Evolutionary conservation across 768 basidiomycete species (phyloP).

Genomic region (Gloeophyllum trabeum): DNA sequence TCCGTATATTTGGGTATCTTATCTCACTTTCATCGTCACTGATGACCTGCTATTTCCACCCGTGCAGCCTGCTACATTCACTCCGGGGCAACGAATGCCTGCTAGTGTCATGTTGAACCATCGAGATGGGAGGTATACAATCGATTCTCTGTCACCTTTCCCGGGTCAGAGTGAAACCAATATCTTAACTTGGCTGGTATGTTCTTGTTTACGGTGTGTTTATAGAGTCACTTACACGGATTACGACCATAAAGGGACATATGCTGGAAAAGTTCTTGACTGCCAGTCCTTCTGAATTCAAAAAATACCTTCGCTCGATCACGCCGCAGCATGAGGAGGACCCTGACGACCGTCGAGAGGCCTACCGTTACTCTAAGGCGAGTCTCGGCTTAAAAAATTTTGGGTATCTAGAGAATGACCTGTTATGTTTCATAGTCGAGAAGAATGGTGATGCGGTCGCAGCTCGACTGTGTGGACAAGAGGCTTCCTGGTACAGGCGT

Average conservation of each 20-base stretch:
- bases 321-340: conserved; percentile 16
- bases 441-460: conserved; percentile 84
- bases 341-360: conserved; percentile 39
- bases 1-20: too few species aligned
- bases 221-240: background rate
- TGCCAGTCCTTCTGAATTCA: conserved; percentile 49
- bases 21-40: too few species aligned
- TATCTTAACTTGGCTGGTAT: conserved; percentile 66
- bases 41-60: background rate
- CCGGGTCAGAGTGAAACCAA: conserved; percentile 42
- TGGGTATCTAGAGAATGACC: background rate
- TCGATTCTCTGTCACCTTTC: conserved; percentile 42
- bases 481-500: conserved; percentile 83
- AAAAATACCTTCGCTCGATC: conserved; percentile 32
- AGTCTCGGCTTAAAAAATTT: background rate
- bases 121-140: conserved; percentile 53
- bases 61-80: conserved; percentile 56
- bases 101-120: conserved; percentile 56
- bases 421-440: conserved; percentile 33
- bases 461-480: conserved; percentile 78
- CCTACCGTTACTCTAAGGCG: conserved; percentile 83
- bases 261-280: conserved; percentile 87
- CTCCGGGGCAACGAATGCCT: conserved; percentile 71
- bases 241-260: conserved; percentile 46
- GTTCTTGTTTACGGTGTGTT: conserved; percentile 11